Base-by-base conservation (phyloP, 1,284 basidiomycete genomes). In the Tetrapyrgos nigripes region DNA sequence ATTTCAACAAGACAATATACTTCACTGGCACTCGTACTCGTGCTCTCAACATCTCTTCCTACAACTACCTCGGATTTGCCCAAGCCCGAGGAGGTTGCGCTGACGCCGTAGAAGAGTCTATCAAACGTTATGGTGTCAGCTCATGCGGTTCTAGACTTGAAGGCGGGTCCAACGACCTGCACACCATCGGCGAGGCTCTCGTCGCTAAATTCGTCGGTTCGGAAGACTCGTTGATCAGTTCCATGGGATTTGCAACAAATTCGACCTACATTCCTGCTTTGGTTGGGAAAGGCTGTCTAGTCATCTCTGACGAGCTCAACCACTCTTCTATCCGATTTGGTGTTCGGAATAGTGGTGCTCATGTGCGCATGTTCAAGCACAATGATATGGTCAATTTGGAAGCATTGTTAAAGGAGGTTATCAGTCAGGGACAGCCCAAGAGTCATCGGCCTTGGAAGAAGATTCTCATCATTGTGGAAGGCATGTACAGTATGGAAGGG, bases 1-100 rank as follows among this genome's bases (percentile, higher is more conserved):
- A 98, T 75, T 89, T 91, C 79, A 93, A 94, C 77, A 81, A 85
- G 69, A 91, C 89, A 6, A 92, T 95, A 68, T 75, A 88, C 44
- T 81, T 91, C 64, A 92, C 93, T 1, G 97, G 96, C 62, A 85
- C 81, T 0, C 86, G 85, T 43, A 96, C 94, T 1, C 93, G 96
- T 57, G 92, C 90, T 0, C 88, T 99, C 68, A 99, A 99, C 76
- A 91, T 98, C 66, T 97, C 95, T 9, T 98, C 96, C 4, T 99
- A 99, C 83, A 99, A 99, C 79, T 99, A 99, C 73, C 93, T 99
- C 67, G 97, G 97, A 4, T 99, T 99, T 70, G 97, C 97, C 1
- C 95, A 98, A 73, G 93, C 92, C 26, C 86, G 88, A 14, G 97
- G 97, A 27, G 93, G 92, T 10, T 98, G 96, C 69, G 93, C 97